Percentiles rank a stretch among this genome's conserved stretches.
These are phyloP conservation scores for Mycena vulgaris DNA, from an alignment of 768 basidiomycete genomes.

Conservation along the genomic window DNA sequence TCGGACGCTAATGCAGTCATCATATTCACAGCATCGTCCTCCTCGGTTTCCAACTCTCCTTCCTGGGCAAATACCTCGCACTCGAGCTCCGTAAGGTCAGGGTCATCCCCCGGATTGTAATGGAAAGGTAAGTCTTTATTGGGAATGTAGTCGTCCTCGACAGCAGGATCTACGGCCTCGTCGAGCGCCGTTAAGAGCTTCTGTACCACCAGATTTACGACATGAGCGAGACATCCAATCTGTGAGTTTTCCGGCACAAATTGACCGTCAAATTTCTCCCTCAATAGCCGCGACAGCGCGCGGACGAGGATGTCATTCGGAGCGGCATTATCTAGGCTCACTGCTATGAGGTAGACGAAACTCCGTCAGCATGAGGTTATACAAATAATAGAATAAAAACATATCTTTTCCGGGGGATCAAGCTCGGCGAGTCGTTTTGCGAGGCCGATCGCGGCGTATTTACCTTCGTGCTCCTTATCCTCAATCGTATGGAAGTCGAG, in stretches of 20 bases:
- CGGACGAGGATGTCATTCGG: slow-evolving; percentile 51
- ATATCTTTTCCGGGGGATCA: slow-evolving; percentile 54
- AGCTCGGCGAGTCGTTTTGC: slow-evolving; percentile 36
- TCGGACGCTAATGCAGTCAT: background rate
- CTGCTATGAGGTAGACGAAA: slow-evolving; percentile 36
- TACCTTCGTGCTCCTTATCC: too few relatives aligned
- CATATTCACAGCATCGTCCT: background rate
- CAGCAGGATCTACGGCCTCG: slow-evolving; percentile 45
- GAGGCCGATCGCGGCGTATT: slow-evolving; percentile 49
- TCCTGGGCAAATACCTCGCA: background rate
- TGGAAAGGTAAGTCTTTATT: slow-evolving; percentile 48
- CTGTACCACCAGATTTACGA: slow-evolving; percentile 55
- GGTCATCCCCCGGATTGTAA: slow-evolving; percentile 35
- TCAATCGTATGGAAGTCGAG: too few relatives aligned
- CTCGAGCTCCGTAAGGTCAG: background rate
- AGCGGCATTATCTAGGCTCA: slow-evolving; percentile 52
- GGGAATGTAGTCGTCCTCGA: slow-evolving; percentile 39
- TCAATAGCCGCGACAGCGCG: slow-evolving; percentile 38
- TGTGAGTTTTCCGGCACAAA: slow-evolving; percentile 41
- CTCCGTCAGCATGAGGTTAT: background rate
- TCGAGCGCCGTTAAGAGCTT: slow-evolving; percentile 41
- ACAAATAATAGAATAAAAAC: background rate
- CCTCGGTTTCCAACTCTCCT: background rate
- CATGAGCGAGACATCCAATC: slow-evolving; percentile 52
- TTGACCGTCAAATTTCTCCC: slow-evolving; percentile 44